Base-by-base conservation (phyloP, 352 stramenopile species). In the Globisporangium nunn region DNA sequence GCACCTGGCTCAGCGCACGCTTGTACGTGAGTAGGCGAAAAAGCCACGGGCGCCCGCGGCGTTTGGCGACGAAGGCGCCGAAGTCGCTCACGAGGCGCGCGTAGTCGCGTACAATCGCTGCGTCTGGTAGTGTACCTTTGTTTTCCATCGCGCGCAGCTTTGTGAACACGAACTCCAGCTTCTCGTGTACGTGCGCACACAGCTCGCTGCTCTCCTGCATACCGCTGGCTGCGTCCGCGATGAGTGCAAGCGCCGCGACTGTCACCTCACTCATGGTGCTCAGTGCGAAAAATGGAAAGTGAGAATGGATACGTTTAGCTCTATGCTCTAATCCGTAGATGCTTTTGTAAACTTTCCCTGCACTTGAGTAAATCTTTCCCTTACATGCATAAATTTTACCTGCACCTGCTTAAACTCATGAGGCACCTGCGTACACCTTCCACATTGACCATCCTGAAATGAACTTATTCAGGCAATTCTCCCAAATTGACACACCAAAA, bases 21-120 rank as follows among this genome's bases (percentile, higher is more conserved):
- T 57, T 58, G 29, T 6, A 33, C 23, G 6, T 44, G 37, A 51
- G 17, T 28, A 58, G 12, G 29, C 41, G 41, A 30, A 44, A 43
- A 10, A 44, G 12, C 41, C 52, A 58, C 8, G 17, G 4, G 1
- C 18, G 45, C 4, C 41, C 8, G 3, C 31, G 18, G 29, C 50
- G 29, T 8, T 50, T 51, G 5, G 40, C n/a, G 3, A 51, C 17
- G 30, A 52, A 51, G 2, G 3, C 1, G n/a, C 14, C 14, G 41
- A 43, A 58, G 15, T 49, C 30, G 6, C 18, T 29, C 15, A 44
- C 52, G 52, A 58, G 17, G 0, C 4, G 23, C 8, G 14, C 10
- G 8, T 17, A 12, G 10, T 41, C 4, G 10, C 11, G 37, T 12
- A 41, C 37, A 12, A 41, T 4, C 37, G 1, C 37, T 10, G 8